These are phyloP conservation scores for Penicillium nucicola DNA, from an alignment of 495 filamentous ascomycete species.

Conservation along the genomic window DNA sequence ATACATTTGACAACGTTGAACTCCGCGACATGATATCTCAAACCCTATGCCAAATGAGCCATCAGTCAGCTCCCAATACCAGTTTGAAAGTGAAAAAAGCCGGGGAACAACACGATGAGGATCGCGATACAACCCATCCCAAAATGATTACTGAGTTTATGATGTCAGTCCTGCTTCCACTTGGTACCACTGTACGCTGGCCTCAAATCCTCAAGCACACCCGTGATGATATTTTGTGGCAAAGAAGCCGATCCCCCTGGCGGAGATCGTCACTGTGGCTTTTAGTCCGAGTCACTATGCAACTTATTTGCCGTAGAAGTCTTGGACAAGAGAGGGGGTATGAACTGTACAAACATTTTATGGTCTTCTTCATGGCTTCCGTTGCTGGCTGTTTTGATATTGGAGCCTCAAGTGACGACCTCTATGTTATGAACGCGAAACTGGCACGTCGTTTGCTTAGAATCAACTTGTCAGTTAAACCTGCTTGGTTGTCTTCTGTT, in stretches of 20 bases:
- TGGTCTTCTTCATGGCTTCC: constrained; percentile 46
- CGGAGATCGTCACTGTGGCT: constrained; percentile 58
- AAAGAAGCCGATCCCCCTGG: constrained; percentile 43
- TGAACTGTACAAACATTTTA: constrained; percentile 53
- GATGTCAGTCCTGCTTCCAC: constrained; percentile 39
- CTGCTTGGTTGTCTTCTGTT: constrained; percentile 10
- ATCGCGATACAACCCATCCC: constrained; percentile 52
- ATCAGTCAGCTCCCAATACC: too few species aligned
- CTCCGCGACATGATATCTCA: too few species aligned
- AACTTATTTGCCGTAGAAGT: constrained; percentile 19
- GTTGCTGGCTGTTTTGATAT: too few species aligned
- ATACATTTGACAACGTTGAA: too few species aligned
- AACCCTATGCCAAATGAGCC: too few species aligned
- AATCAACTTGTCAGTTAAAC: constrained; percentile 14
- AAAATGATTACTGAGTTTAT: constrained; percentile 56
- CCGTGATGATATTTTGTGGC: constrained; percentile 58
- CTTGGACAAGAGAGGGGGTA: neutral
- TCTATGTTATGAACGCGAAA: constrained; percentile 49
- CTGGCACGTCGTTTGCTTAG: constrained; percentile 47
- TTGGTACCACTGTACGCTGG: constrained; percentile 32
- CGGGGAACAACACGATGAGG: constrained; percentile 33
- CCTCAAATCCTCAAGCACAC: constrained; percentile 57
- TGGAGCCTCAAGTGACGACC: constrained; percentile 1
- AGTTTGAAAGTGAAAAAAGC: constrained; percentile 46
- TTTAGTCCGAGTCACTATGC: constrained; percentile 53